Conservation (phyloP, 371 early-diverging fungal species). For the Dinochytrium kinnereticum region DNA sequence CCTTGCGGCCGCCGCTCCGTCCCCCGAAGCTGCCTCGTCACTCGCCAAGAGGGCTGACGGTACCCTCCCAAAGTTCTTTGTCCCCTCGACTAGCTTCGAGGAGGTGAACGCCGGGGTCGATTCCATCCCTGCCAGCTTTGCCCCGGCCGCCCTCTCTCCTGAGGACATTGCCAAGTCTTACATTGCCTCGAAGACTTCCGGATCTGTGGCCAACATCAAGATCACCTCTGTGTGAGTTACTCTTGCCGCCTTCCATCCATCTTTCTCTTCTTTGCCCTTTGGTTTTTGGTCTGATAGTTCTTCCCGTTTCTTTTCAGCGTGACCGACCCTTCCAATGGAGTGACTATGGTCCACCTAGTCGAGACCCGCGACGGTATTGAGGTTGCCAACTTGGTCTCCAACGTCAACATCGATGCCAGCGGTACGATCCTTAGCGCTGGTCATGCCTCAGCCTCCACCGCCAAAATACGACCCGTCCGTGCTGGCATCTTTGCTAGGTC, state of each 20-base stretch:
- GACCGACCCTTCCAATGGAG: neutral
- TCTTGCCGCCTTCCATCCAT: neutral
- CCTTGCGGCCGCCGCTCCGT: too few relatives aligned
- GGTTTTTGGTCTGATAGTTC: neutral
- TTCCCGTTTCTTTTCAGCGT: neutral
- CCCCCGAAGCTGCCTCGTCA: too few relatives aligned
- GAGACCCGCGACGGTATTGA: neutral
- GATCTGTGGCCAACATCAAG: neutral
- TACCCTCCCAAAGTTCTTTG: too few relatives aligned
- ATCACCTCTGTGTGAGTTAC: neutral
- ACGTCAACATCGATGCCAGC: neutral
- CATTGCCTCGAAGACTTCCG: neutral
- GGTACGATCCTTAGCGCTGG: neutral
- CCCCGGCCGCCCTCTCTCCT: neutral
- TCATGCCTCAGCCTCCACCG: neutral
- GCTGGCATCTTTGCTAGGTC: too few relatives aligned
- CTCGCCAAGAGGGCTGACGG: too few relatives aligned
- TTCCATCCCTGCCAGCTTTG: too few relatives aligned
- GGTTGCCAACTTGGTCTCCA: neutral
- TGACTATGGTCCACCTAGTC: neutral
- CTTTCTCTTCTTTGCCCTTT: neutral
- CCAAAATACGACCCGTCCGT: too few relatives aligned
- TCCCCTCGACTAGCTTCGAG: too few relatives aligned
- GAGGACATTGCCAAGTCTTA: neutral
- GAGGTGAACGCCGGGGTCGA: too few relatives aligned